These are phyloP conservation scores for Chimonanthus salicifolius DNA, from an alignment of 164 flowering plant genomes.

Conservation along the genomic window DNA sequence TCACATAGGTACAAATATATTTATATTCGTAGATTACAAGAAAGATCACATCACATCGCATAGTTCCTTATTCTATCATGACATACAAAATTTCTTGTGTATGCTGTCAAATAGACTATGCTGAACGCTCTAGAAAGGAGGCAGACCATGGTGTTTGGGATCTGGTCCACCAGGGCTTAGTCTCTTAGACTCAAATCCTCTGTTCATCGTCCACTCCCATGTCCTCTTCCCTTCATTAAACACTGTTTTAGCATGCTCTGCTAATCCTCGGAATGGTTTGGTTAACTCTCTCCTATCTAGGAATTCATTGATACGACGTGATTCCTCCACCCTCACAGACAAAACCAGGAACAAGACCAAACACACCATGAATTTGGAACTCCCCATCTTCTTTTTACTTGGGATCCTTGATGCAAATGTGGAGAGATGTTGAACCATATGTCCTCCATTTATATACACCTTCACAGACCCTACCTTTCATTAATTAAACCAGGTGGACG, in stretches of 20 bases:
- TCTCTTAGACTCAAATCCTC: constrained; percentile 7
- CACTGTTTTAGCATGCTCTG: neutral
- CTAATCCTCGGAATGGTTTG: neutral
- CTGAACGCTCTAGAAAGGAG: neutral
- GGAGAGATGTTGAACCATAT: neutral
- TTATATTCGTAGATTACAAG: no score
- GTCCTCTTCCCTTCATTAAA: neutral
- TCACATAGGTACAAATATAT: neutral
- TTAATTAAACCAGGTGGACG: neutral
- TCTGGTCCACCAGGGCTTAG: constrained; percentile 14
- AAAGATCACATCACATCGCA: neutral
- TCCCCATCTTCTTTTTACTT: neutral
- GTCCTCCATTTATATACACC: neutral
- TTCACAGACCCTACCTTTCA: neutral
- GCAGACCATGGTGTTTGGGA: constrained; percentile 5
- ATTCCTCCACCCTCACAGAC: neutral
- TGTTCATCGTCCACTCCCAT: neutral
- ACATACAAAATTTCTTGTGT: neutral
- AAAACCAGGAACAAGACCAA: neutral
- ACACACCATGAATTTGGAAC: neutral
- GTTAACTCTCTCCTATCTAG: neutral
- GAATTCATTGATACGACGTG: neutral
- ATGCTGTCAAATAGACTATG: neutral
- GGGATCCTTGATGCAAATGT: neutral
- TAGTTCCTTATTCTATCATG: neutral